Base-by-base conservation (phyloP, 1,284 basidiomycete genomes). In the Marasmius oreades region DNA sequence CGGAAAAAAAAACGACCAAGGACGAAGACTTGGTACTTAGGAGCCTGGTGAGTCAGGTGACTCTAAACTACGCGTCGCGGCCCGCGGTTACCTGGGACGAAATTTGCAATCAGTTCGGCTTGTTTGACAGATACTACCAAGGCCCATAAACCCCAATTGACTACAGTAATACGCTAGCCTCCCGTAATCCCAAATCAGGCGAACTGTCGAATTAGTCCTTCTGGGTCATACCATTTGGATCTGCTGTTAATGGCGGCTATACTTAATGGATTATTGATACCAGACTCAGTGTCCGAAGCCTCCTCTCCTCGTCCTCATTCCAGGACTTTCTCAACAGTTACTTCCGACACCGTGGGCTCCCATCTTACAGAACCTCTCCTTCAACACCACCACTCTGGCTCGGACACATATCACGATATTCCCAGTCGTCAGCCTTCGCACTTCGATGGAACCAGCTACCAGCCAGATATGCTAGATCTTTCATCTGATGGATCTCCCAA, bases 291-390 rank as follows among this genome's bases (percentile, higher is more conserved):
- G 47, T 68, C 53, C 37, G 48, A 39, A 44, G 63, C 57, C 68
- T 66, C 57, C 63, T 66, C 26, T 18, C 14, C 47, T 50, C 47
- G 47, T 48, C 66, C 68, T 51, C 77, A 78, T 57, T 70, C 72
- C 22, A 77, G 80, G 42, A 77, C 78, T 1, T 62, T 79, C 28
- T 84, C 84, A 8, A 73, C 74, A 48, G 69, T 75, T 18, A 81
- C 82, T 24, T 72, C 71, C 37, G 70, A 72, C 14, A 77, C 80
- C 4, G 75, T 79, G 22, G 66, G 73, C 58, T 79, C 79, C 1
- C 77, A 82, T 59, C 78, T 79, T 37, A 78, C 72, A 55, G 79
- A 77, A 64, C 78, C 77, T 11, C 71, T 81, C 39, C 73, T 78
- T 26, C 74, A 68, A 53, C 64, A 12, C 7, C 26, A 50, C 18